These are phyloP conservation scores for Polyplosphaeria fusca DNA, from an alignment of 495 filamentous ascomycete species.

Conservation along the genomic window DNA sequence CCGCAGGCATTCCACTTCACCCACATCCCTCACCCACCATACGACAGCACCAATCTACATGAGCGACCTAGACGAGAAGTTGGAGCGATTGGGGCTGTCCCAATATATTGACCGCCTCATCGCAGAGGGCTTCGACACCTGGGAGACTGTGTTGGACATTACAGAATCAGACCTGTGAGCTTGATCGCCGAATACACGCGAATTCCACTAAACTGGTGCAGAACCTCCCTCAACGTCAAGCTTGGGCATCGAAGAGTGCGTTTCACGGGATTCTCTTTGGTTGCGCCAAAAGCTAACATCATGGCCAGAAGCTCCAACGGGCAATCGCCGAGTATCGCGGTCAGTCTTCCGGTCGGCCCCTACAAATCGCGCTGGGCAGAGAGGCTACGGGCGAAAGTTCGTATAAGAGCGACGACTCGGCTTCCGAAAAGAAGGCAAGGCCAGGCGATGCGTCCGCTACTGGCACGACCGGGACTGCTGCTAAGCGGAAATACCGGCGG, in stretches of 20 bases:
- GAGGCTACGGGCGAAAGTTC: conserved; percentile 26
- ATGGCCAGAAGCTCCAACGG: conserved; percentile 38
- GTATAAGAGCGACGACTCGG: conserved; percentile 38
- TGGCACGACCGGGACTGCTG: conserved; percentile 36
- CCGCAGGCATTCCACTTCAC: neutral
- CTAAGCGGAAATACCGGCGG: conserved; percentile 72
- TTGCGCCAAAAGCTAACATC: neutral
- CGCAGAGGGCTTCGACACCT: conserved; percentile 75
- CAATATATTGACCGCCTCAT: conserved; percentile 68
- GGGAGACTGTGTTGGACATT: conserved; percentile 76
- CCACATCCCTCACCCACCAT: neutral
- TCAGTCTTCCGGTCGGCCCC: conserved; percentile 17
- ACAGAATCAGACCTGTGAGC: conserved; percentile 75
- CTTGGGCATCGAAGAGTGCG: conserved; percentile 74
- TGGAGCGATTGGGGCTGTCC: conserved; percentile 68
- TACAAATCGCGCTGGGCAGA: conserved; percentile 10
- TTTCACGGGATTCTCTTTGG: neutral
- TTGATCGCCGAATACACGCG: neutral
- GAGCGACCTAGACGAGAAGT: conserved; percentile 56
- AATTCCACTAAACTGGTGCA: conserved; percentile 31
- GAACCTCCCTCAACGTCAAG: conserved; percentile 67
- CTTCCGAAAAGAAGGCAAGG: conserved; percentile 27
- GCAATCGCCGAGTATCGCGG: conserved; percentile 36
- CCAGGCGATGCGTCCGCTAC: conserved; percentile 5
- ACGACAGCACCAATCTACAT: conserved; percentile 37